Base-by-base conservation (phyloP, 2,329 filamentous ascomycete genomes). In the Sporothrix inflata region DNA sequence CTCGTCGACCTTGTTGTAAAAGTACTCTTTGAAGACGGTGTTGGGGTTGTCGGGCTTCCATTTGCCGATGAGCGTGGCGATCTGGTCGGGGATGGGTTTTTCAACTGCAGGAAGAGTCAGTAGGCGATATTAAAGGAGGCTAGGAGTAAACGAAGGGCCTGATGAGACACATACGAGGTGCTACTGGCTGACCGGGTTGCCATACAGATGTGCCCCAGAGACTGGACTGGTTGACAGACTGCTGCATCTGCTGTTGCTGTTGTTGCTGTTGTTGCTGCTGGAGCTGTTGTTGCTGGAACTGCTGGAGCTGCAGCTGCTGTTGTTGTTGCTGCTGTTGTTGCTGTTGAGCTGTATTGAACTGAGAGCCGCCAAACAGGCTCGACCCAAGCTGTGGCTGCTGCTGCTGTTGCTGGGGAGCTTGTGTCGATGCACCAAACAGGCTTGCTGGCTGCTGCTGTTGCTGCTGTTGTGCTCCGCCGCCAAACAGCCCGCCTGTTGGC, bases 1-100 rank as follows among this genome's bases (percentile, higher is more conserved):
- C 77, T 92, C 89, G 75, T 92, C 90, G 74, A 94, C 92, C 76
- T 92, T 90, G 82, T 96, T 96, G 85, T 96, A 97, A 80, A 96
- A 93, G 84, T 95, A 95, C 78, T 92, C 85, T 80, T 93, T 92
- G 83, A 96, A 94, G 38, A 88, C 88, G 77, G 92, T 94, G 78
- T 89, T 89, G 27, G 89, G 86, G 79, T 86, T 87, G 34, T 85
- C 81, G 0, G 92, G 90, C 74, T 92, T 86, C 93, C 93, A 96
- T 82, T 94, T 94, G 73, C 89, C 85, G 69, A 89, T 84, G 53
- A 96, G 86, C 34, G 89, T 84, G 74, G 86, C 84, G 80, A 94
- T 92, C 80, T 95, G 92, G 72, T 94, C 90, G 24, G 89, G 85
- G 60, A 94, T 87, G 65, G 90, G 88, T 79, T 94, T 94, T 79